Conservation (phyloP, 495 filamentous ascomycete genomes). For the Talaromyces nanjingensis region DNA sequence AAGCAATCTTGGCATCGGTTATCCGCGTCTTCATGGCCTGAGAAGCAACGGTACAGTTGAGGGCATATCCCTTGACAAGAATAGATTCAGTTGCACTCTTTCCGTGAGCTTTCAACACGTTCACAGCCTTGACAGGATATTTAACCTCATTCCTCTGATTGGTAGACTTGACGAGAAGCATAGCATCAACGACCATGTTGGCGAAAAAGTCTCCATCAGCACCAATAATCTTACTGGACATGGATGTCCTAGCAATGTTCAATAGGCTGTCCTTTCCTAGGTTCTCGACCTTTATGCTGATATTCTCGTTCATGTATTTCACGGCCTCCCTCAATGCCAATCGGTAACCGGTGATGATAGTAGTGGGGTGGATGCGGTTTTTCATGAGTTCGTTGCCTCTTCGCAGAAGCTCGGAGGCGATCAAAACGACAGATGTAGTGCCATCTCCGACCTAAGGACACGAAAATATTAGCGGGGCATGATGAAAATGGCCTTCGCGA, state of each 20-base stretch:
- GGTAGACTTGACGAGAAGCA: slow-evolving; percentile 86
- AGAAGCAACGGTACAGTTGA: slow-evolving; percentile 98
- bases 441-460: slow-evolving; percentile 74
- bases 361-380: slow-evolving; percentile 99
- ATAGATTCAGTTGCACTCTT: slow-evolving; percentile 85
- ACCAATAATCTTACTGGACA: slow-evolving; percentile 99
- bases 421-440: slow-evolving; percentile 95
- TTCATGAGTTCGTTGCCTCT: slow-evolving; percentile 97
- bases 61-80: slow-evolving; percentile 89
- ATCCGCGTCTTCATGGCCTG: slow-evolving; percentile 96
- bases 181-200: slow-evolving; percentile 93
- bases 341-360: slow-evolving; percentile 97
- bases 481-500: not conserved
- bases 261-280: slow-evolving; percentile 83
- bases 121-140: slow-evolving; percentile 98
- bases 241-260: slow-evolving; percentile 96
- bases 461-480: slow-evolving; percentile 13
- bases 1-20: slow-evolving; percentile 91
- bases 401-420: slow-evolving; percentile 90
- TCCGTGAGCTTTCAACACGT: slow-evolving; percentile 96
- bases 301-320: slow-evolving; percentile 97
- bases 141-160: slow-evolving; percentile 88
- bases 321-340: slow-evolving; percentile 93
- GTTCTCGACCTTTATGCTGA: slow-evolving; percentile 87
- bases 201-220: slow-evolving; percentile 95